Conservation (phyloP, 768 basidiomycete genomes). For the Holtermanniella nyarrowii region DNA sequence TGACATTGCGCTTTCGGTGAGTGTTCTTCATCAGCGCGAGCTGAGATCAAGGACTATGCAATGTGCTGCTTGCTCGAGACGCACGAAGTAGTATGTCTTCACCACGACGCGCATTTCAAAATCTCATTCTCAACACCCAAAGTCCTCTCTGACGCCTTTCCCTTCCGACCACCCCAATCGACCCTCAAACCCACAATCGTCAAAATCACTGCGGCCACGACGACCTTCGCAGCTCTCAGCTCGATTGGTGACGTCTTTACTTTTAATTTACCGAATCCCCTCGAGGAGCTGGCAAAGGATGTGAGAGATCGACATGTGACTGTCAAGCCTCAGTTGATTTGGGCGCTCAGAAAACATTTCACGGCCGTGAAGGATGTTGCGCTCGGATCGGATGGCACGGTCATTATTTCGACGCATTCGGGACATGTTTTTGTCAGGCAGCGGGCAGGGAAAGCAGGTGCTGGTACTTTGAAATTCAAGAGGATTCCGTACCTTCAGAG, state of each 20-base stretch:
- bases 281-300: constrained; percentile 37
- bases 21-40: constrained; percentile 26
- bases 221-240: constrained; percentile 70
- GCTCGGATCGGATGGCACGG: constrained; percentile 71
- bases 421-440: constrained; percentile 85
- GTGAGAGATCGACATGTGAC: constrained; percentile 35
- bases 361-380: constrained; percentile 83
- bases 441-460: constrained; percentile 45
- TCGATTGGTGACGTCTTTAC: constrained; percentile 85
- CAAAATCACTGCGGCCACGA: constrained; percentile 71
- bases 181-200: constrained; percentile 58
- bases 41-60: constrained; percentile 55
- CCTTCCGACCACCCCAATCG: constrained; percentile 74
- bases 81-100: constrained; percentile 72
- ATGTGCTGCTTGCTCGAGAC: constrained; percentile 70
- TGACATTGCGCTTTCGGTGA: constrained; percentile 62
- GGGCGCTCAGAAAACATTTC: constrained; percentile 78
- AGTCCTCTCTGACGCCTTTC: constrained; percentile 62
- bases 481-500: constrained; percentile 73
- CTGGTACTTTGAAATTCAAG: constrained; percentile 55
- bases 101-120: constrained; percentile 63
- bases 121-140: constrained; percentile 69
- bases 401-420: constrained; percentile 86
- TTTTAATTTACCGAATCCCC: constrained; percentile 48
- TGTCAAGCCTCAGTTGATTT: constrained; percentile 76